Evolutionary conservation across 1,139 yeast species (phyloP).

Genomic region (Saccharomyces hybrid): DNA sequence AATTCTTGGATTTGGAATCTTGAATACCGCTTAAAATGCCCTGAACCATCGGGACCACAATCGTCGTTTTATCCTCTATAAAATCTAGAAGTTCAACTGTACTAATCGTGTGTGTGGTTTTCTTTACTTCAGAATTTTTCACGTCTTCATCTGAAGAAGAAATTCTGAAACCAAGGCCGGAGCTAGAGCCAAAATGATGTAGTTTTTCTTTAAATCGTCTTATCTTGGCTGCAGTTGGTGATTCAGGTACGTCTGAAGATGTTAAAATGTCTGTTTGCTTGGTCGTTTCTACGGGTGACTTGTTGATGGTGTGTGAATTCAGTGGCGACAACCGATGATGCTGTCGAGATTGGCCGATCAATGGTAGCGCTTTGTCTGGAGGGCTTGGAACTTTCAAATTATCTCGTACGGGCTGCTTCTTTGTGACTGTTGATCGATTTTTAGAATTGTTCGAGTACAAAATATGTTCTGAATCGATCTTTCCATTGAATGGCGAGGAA

Average conservation of each 20-base stretch:
- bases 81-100: background rate
- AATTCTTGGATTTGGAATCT: background rate
- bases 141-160: background rate
- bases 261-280: constrained; percentile 29
- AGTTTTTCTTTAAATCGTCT: constrained; percentile 3
- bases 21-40: background rate
- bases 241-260: background rate
- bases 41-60: background rate
- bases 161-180: constrained; percentile 4
- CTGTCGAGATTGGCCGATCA: background rate
- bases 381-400: background rate
- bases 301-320: background rate
- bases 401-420: background rate
- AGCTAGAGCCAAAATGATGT: constrained; percentile 1
- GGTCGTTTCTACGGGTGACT: background rate
- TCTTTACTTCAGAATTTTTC: background rate
- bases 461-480: background rate
- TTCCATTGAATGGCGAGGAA: background rate
- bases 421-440: background rate
- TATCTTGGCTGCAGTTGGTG: background rate
- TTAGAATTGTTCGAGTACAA: background rate
- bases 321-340: background rate
- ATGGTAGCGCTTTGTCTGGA: background rate
- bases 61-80: background rate
- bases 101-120: background rate